Evolutionary conservation across 176 grass and related monocot genomes (phyloP).

Genomic region (Otatea glauca): DNA sequence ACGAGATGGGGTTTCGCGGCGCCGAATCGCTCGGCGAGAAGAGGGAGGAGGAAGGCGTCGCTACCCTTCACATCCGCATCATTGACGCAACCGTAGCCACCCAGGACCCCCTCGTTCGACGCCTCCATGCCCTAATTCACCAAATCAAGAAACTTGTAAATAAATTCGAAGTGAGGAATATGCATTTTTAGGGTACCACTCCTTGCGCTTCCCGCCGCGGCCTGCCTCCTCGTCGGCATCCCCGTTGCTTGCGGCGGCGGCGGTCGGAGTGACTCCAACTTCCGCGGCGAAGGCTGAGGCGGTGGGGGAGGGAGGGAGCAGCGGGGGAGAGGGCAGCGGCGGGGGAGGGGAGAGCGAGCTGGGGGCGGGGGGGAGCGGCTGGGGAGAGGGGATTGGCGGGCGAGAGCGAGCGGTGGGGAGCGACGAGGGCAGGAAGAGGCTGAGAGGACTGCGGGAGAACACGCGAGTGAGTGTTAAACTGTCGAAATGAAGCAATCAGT

Average conservation of each 20-base stretch:
- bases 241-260: slow-evolving; percentile 23
- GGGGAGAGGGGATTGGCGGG: no score
- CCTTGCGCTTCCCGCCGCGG: slow-evolving; percentile 52
- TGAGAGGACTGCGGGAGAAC: no score
- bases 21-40: slow-evolving; percentile 70
- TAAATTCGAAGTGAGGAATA: slow-evolving; percentile 1
- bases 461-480: no score
- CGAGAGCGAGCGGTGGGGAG: no score
- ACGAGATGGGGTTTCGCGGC: slow-evolving; percentile 61
- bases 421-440: no score
- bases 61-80: slow-evolving; percentile 89
- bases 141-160: slow-evolving; percentile 37
- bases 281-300: slow-evolving; percentile 15
- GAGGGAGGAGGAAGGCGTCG: slow-evolving; percentile 77
- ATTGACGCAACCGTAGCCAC: slow-evolving; percentile 90
- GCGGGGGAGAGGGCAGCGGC: no score
- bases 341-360: no score
- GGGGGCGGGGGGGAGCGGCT: no score
- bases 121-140: slow-evolving; percentile 77
- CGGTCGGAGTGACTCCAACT: slow-evolving; percentile 22
- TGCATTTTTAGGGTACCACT: slow-evolving; percentile 69
- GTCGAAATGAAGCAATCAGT: no score
- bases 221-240: slow-evolving; percentile 29
- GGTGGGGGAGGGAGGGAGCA: no score
- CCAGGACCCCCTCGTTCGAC: slow-evolving; percentile 86